Evolutionary conservation across 495 filamentous ascomycete species (phyloP), one percentile per base, ranked within the genome.

Genomic region (Daldinia decipiens): DNA sequence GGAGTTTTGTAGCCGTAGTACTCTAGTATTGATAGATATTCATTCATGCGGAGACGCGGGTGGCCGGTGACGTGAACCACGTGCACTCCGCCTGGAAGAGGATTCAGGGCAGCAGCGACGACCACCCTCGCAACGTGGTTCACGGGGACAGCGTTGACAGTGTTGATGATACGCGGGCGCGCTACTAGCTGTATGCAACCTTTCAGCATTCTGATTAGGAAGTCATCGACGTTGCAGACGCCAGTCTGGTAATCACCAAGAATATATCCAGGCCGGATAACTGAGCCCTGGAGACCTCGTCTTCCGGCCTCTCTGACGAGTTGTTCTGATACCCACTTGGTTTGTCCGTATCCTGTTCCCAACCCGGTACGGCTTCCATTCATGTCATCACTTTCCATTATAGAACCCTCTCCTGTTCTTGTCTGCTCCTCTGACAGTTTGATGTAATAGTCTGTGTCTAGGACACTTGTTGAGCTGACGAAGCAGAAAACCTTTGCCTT

Each of bases 131-230:
- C 88, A 55, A 97, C 94, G 74, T 95, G 92, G 73, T 90, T 87
- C 27, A 98, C 94, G 0, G 95, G 95, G 3, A 97, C 93, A 76
- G 89, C 88, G 80, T 99, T 99, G 75, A 98, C 88, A 0, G 92
- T 94, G 80, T 97, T 99, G 79, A 82, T 75, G 69, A 99, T 94
- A 64, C 87, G 83, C 0, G 95, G 95, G 1, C 91, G 87, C 27
- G 84, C 80, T 0, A 78, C 79, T 0, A 97, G 82, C 77, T 99
- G 95, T 53, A 96, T 86, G 68, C 93, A 97, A 51, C 93, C 95
- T 80, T 97, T 97, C 38, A 91, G 76, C 85, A 98, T 87, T 53
- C 95, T 91, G 59, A 97, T 87, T 24, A 98, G 82, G 84, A 98
- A 98, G 80, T 98, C 95, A 75, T 98, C 95, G 8, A 91, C 93